Base-by-base conservation (phyloP, 768 basidiomycete species). In the Leccinum longicurvipes region DNA sequence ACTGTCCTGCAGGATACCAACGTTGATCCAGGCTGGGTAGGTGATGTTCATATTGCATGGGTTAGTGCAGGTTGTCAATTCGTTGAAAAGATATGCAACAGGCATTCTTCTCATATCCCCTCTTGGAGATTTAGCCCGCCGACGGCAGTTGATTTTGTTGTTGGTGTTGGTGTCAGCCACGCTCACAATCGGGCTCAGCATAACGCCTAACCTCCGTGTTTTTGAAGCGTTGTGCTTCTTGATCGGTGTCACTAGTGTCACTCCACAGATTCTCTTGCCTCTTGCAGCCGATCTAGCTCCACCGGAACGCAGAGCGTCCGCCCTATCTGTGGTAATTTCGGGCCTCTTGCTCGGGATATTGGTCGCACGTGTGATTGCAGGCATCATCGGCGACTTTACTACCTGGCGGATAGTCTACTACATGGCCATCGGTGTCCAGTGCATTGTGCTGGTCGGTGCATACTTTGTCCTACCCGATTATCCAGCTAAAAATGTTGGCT, bases 231-330 rank as follows among this genome's bases (percentile, higher is more conserved):
- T 94, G 6, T 83, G 81, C 14, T 94, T 86, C 73, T 71, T 93
- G 31, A 77, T 89, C 27, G 91, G 92, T 3, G 72, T 82, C 12
- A 73, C 80, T 24, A 85, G 83, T n/a, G 89, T 91, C 47, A 82
- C 83, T 0, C 85, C 88, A 0, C 87, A 90, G 69, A 83, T 94
- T 56, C 72, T 84, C 56, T 82, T 96, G 54, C 82, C 92, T 0
- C 63, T 83, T 46, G 89, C 90, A 0, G 93, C 84, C 2, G 93
- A 96, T 70, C 80, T 95, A 25, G 91, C 91, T 0, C 84, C 88
- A 1, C 82, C 86, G 1, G 78, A 85, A 47, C 79, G 81, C 21
- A 82, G 91, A 25, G 92, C 87, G 0, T 77, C 84, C 6, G 87
- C 91, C 0, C 77, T 96, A 42, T 84, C 89, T 1, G 84, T 93